Base-by-base conservation (phyloP, 495 filamentous ascomycete species). In the Hypoxylon rickii region DNA sequence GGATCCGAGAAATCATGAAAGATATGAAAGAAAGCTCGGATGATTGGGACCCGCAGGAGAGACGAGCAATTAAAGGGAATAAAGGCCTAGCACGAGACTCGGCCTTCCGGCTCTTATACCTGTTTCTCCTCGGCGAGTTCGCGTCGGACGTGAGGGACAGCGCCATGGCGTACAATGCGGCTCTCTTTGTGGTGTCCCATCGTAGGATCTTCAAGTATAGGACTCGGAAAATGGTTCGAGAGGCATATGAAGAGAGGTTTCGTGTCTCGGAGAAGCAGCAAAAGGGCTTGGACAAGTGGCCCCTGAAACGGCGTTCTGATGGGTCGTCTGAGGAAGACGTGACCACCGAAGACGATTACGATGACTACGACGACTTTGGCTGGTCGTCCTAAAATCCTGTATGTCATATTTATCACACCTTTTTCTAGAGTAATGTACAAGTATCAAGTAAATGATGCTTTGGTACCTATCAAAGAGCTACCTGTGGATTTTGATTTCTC, bases 141-240 rank as follows among this genome's bases (percentile, higher is more conserved):
- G 32, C 32, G 20, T 47, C 44, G 1, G 48, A 52, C 18, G 16
- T 10, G 2, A 21, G 21, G 26, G 63, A 66, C 16, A 46, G 38
- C 12, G 42, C 10, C 31, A 44, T 47, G 50, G 66, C 63, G 2
- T 64, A 59, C 40, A 49, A 69, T 17, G 42, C 56, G 3, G 34
- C 50, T 3, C 16, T 64, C 3, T 66, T 64, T 11, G 56, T 66
- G 3, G 50, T 69, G 0, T 66, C 63, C 7, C 66, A 66, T 21
- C 36, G 15, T 7, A 15, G 46, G 0, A 64, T 56, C 4, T 64
- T 69, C 43, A 31, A 44, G 17, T 40, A 41, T 17, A 55, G 63
- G 18, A 52, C 60, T 0, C 55, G 59, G 10, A 45, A 57, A 24
- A 64, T 69, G 34, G 57, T 66, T 7, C 51, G 44, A 12, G 61